A percentile compares a stretch with the other conserved stretches of the same genome.
Conservation (phyloP, 1,139 yeast genomes). For the Kodamaea alishanica region DNA sequence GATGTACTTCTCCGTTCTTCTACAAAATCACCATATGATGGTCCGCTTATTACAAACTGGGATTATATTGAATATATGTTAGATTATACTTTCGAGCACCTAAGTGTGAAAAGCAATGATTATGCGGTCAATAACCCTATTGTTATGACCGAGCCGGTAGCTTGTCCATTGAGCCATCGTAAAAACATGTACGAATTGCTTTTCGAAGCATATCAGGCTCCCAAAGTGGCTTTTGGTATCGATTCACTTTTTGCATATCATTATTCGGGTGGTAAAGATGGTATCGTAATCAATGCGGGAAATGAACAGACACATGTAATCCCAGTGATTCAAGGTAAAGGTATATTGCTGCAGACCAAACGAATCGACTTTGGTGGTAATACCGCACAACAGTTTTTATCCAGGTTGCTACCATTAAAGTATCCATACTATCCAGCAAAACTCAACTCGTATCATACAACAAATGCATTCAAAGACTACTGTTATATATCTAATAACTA, state of each 20-base stretch:
- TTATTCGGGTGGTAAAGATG: slow-evolving; percentile 45
- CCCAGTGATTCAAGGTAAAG: slow-evolving; percentile 70
- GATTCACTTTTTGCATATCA: slow-evolving; percentile 77
- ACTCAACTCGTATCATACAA: slow-evolving; percentile 60
- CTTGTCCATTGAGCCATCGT: slow-evolving; percentile 67
- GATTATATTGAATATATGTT: slow-evolving; percentile 78
- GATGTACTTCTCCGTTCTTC: slow-evolving; percentile 69
- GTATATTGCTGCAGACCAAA: slow-evolving; percentile 65
- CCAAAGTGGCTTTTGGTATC: slow-evolving; percentile 74
- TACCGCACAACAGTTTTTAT: slow-evolving; percentile 62
- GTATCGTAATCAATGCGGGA: slow-evolving; percentile 78
- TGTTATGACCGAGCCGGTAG: slow-evolving; percentile 76
- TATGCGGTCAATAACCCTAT: slow-evolving; percentile 72
- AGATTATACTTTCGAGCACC: slow-evolving; percentile 78
- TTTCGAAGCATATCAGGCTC: slow-evolving; percentile 76
- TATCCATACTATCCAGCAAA: slow-evolving; percentile 90
- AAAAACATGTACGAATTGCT: slow-evolving; percentile 71
- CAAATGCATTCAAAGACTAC: slow-evolving; percentile 65
- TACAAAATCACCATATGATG: slow-evolving; percentile 81
- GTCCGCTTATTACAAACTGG: slow-evolving; percentile 86
- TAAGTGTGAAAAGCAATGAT: slow-evolving; percentile 56
- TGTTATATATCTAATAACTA: slow-evolving; percentile 77
- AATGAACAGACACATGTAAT: slow-evolving; percentile 79
- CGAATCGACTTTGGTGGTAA: slow-evolving; percentile 93
- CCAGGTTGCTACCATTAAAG: slow-evolving; percentile 64